Conservation (phyloP, 2,329 filamentous ascomycete genomes). For the Cryphonectria radicalis region DNA sequence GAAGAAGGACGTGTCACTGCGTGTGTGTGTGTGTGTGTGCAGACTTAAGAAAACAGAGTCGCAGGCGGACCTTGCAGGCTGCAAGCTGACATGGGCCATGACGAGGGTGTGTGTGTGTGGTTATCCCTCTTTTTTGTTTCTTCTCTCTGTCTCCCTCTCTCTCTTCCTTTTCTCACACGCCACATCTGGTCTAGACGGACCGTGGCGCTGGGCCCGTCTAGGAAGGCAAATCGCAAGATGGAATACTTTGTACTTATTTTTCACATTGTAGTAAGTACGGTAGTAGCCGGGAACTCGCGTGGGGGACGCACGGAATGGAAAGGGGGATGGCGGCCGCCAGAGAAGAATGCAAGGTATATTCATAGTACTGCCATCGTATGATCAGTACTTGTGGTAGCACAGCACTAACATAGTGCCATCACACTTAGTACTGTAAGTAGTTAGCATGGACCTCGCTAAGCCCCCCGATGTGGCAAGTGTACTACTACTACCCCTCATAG, state of each 20-base stretch:
- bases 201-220: conserved; percentile 19
- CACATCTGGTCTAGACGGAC: conserved; percentile 25
- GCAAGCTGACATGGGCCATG: background rate
- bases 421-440: background rate
- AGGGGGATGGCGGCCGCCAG: too few relatives aligned
- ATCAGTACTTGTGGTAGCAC: background rate
- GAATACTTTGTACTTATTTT: background rate
- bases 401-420: background rate
- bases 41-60: background rate
- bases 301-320: background rate
- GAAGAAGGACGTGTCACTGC: background rate
- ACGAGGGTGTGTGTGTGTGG: too few relatives aligned
- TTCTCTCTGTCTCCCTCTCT: background rate
- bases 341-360: background rate
- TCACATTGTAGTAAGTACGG: too few relatives aligned
- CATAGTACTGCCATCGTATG: background rate
- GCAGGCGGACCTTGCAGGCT: background rate
- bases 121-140: too few relatives aligned
- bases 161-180: conserved; percentile 9
- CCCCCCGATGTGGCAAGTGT: background rate
- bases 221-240: background rate
- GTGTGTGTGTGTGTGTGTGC: too few relatives aligned
- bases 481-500: background rate
- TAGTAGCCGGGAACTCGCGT: too few relatives aligned
- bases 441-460: background rate